Percentiles rank a stretch among this genome's conserved stretches.
phyloP scores from a whole-genome alignment of 208 protist genomes.

The Crithidia expoeki region DNA sequence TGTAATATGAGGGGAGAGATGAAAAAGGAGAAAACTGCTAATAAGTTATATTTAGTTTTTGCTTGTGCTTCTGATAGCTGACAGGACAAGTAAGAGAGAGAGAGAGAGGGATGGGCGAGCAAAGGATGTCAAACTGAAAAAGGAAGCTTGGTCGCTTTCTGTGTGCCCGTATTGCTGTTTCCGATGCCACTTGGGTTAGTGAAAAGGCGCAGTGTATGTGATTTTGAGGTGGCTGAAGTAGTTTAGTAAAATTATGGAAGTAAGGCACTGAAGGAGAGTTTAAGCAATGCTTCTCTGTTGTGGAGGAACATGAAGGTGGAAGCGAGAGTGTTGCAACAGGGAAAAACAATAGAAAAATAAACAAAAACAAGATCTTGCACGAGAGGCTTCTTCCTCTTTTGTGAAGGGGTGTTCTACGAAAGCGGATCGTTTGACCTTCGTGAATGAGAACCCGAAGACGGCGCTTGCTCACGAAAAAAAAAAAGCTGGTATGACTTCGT shows the following conservation, averaged over 20 bases:
- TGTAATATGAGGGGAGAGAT: conserved; percentile 3
- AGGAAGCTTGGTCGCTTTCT: conserved; percentile 3
- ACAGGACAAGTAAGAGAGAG: conserved; percentile 3
- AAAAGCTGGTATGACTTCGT: no score
- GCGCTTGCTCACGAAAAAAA: no score
- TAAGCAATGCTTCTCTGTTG: neutral
- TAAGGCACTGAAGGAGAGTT: conserved; percentile 10
- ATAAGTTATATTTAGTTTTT: neutral
- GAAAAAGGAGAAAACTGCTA: neutral
- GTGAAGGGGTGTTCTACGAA: no score
- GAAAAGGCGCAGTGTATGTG: no score
- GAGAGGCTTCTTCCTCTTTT: no score
- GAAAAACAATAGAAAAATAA: neutral
- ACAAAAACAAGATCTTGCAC: no score
- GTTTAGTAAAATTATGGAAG: neutral
- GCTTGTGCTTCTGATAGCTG: neutral
- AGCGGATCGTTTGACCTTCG: no score
- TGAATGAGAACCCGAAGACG: no score
- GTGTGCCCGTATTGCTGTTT: neutral
- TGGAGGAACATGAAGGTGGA: neutral
- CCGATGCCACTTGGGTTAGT: no score
- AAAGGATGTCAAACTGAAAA: conserved; percentile 2
- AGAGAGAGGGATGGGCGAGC: neutral
- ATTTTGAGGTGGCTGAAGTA: conserved; percentile 1
- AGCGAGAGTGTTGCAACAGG: neutral